A percentile compares a stretch with the other conserved stretches of the same genome.
Conservation (phyloP, 805 yeast genomes). For the Phaffomyces antillensis region DNA sequence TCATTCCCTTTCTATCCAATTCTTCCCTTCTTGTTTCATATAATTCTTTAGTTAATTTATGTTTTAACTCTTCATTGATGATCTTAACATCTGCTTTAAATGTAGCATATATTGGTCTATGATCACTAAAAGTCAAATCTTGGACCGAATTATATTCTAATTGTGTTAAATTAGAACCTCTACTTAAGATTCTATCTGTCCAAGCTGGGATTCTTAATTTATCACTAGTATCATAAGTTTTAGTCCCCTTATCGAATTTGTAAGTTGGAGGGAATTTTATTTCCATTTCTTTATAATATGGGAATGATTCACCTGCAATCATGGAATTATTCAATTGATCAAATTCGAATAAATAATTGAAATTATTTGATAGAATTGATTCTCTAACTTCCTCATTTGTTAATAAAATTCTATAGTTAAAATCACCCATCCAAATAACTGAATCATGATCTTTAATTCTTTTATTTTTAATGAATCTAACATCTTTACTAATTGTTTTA, state of each 20-base stretch:
- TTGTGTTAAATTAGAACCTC: constrained; percentile 55
- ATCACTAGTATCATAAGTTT: constrained; percentile 79
- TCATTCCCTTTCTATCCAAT: constrained; percentile 2
- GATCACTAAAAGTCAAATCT: constrained; percentile 70
- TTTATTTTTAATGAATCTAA: constrained; percentile 52
- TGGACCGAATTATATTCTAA: constrained; percentile 51
- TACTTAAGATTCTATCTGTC: constrained; percentile 84
- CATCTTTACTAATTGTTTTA: constrained; percentile 65
- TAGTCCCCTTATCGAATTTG: constrained; percentile 85
- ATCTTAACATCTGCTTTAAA: constrained; percentile 59
- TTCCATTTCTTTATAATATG: constrained; percentile 74
- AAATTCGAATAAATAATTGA: constrained; percentile 46
- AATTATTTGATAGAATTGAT: constrained; percentile 41
- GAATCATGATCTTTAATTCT: constrained; percentile 72
- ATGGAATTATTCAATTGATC: constrained; percentile 82
- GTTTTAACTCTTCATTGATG: constrained; percentile 50
- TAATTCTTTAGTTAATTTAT: constrained; percentile 43
- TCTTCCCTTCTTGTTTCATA: constrained; percentile 38
- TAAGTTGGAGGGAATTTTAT: constrained; percentile 87
- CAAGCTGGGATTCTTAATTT: constrained; percentile 94
- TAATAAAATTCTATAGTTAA: constrained; percentile 75
- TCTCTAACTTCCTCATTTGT: constrained; percentile 64
- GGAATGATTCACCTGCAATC: constrained; percentile 68
- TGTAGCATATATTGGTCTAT: constrained; percentile 78
- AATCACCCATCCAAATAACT: constrained; percentile 88